Conservation (phyloP, 441 rosid species). For the Melastoma candidum region DNA sequence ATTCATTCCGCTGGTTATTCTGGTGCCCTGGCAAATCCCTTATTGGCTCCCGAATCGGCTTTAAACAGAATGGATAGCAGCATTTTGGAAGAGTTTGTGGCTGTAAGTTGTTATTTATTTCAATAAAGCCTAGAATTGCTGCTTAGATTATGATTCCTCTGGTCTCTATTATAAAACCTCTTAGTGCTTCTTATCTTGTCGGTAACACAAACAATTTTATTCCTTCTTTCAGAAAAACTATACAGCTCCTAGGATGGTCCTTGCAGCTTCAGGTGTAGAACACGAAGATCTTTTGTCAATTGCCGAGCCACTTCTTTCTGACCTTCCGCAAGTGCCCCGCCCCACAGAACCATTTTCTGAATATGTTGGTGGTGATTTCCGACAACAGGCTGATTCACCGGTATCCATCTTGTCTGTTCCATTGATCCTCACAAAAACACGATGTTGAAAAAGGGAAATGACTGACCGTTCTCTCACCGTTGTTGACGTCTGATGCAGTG, state of each 20-base stretch:
- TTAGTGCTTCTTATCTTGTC: slow-evolving; percentile 3
- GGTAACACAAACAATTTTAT: not conserved
- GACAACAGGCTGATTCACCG: slow-evolving; percentile 15
- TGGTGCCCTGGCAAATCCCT: slow-evolving; percentile 19
- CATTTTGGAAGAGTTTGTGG: slow-evolving; percentile 14
- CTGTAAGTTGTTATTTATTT: slow-evolving; percentile 7
- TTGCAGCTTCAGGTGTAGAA: slow-evolving; percentile 16
- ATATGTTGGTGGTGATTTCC: slow-evolving; percentile 18
- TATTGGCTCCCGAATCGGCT: slow-evolving; percentile 16
- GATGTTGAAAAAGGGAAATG: not conserved
- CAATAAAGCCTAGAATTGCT: not conserved
- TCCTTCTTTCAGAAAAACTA: slow-evolving; percentile 13
- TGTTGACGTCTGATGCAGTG: slow-evolving; percentile 4
- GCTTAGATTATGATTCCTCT: not conserved
- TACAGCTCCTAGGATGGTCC: slow-evolving; percentile 17
- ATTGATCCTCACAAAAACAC: not conserved
- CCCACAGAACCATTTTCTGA: slow-evolving; percentile 8
- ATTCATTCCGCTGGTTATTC: slow-evolving; percentile 19
- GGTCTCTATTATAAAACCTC: not conserved
- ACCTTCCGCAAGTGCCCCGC: slow-evolving; percentile 7
- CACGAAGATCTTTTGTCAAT: slow-evolving; percentile 15
- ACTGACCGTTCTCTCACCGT: not conserved
- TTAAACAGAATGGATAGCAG: slow-evolving; percentile 11
- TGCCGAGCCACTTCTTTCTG: slow-evolving; percentile 16
- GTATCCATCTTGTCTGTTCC: slow-evolving; percentile 2